Evolutionary conservation across 306 rosid species (phyloP), one percentile per base, ranked within the genome.

Genomic region (Hippophae rhamnoides): DNA sequence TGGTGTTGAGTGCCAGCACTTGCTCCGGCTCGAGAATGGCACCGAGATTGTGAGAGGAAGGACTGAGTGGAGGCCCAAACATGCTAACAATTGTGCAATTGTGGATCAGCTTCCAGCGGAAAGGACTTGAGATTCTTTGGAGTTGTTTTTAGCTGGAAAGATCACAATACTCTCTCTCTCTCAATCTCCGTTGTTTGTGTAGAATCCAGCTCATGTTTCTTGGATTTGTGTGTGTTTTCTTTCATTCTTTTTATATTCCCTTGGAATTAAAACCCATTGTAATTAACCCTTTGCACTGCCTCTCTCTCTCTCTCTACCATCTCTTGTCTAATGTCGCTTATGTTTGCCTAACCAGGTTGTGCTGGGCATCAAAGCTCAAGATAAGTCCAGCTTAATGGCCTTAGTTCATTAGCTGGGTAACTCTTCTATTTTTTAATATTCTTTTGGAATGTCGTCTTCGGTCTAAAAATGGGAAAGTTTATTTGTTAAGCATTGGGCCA

Each of bases 41-140:
- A 81, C 79, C 11, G 99, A 93, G 76, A 86, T 93, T 73, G 94
- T 93, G 66, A 84, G 89, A 70, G 94, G 86, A 23, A 82, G 97
- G 72, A 88, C 99, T 7, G 85, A 76, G 65, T 93, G 99, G 99
- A 82, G 87, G 78, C 87, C 99, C 48, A 93, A 93, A 69, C 54
- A 66, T 45, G 70, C 63, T 61, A 74, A 83, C 78, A 75, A 82
- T 69, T 65, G 67, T 2, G 90, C 66, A 46, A 42, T 48, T 56
- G 57, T 61, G 61, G 84, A 72, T 62, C 73, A 64, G 48, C 63
- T 86, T 72, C 90, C 89, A 41, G 86, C 84, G 6, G 88, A 61
- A 67, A 80, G 75, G 67, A 62, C 81, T 57, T 90, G 56, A 69
- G 63, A 41, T 59, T 41, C 57, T 3, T 8, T 13, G 10, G 54